Evolutionary conservation across 148 eudicot species (phyloP).

Genomic region (Limonium bicolor): DNA sequence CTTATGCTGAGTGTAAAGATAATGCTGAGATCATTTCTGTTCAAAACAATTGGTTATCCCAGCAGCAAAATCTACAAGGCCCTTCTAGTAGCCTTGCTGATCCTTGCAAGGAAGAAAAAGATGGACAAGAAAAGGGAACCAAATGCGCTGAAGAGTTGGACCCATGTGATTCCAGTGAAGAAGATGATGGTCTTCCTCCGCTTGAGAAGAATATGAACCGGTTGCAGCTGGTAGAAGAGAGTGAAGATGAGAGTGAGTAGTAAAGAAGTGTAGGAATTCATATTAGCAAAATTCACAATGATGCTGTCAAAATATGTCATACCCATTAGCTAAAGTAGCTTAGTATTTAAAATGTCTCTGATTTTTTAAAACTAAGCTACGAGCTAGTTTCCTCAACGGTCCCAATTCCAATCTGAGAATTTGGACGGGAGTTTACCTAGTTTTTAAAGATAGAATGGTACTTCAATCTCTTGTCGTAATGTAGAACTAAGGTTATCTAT

Average conservation of each 20-base stretch:
- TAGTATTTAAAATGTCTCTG: too few species aligned
- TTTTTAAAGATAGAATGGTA: too few species aligned
- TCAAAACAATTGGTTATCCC: conserved; percentile 79
- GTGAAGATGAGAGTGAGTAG: conserved; percentile 49
- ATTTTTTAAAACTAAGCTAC: too few species aligned
- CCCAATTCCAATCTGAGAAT: too few species aligned
- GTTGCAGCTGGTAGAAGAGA: conserved; percentile 45
- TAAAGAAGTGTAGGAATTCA: conserved; percentile 16
- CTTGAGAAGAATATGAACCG: conserved; percentile 78
- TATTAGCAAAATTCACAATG: too few species aligned
- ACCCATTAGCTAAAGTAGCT: too few species aligned
- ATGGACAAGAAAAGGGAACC: conserved; percentile 12
- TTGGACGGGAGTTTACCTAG: too few species aligned
- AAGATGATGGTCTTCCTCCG: conserved; percentile 94
- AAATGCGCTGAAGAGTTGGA: conserved; percentile 20
- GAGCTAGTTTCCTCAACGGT: too few species aligned
- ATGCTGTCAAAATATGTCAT: too few species aligned
- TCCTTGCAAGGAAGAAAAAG: conserved; percentile 15
- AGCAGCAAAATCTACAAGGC: conserved; percentile 24
- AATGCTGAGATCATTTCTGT: conserved; percentile 68
- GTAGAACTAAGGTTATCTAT: too few species aligned
- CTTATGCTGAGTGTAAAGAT: conserved; percentile 59
- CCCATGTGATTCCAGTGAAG: conserved; percentile 48
- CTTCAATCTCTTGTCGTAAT: too few species aligned
- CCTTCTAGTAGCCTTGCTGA: too few species aligned